A percentile compares a stretch with the other conserved stretches of the same genome.
Conservation (phyloP, 495 filamentous ascomycete genomes). For the Astrothelium macrocarpum region DNA sequence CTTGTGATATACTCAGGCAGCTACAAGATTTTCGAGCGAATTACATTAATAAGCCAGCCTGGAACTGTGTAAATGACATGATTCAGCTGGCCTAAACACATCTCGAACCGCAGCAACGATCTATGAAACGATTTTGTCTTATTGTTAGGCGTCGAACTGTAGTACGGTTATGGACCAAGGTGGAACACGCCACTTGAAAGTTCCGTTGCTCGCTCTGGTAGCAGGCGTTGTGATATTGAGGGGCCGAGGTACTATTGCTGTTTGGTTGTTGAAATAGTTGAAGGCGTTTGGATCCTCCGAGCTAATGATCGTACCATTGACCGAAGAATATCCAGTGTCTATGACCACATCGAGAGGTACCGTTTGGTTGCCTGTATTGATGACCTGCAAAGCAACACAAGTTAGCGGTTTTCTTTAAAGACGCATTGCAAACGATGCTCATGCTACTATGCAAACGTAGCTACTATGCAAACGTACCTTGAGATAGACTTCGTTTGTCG, state of each 20-base stretch:
- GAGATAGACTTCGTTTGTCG: conserved; percentile 22
- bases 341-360: conserved; percentile 25
- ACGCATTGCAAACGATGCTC: no score
- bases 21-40: no score
- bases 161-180: conserved; percentile 10
- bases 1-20: no score
- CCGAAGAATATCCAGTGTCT: conserved; percentile 23
- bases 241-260: conserved; percentile 18
- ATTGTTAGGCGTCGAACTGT: conserved; percentile 10
- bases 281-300: conserved; percentile 33
- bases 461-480: no score
- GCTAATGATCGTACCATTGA: conserved; percentile 35
- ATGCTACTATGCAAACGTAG: no score
- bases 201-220: background rate
- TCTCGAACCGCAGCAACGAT: no score
- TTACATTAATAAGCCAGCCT: no score
- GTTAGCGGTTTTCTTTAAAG: background rate
- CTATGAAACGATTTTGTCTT: no score
- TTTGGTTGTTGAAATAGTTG: conserved; percentile 29
- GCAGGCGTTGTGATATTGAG: background rate
- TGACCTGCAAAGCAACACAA: conserved; percentile 3
- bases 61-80: no score
- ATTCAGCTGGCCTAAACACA: no score
- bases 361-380: conserved; percentile 32
- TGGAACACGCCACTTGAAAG: conserved; percentile 13